A percentile compares a stretch with the other conserved stretches of the same genome.
Conservation (phyloP, 768 basidiomycete genomes). For the Chalciporus sphaerocephalus region DNA sequence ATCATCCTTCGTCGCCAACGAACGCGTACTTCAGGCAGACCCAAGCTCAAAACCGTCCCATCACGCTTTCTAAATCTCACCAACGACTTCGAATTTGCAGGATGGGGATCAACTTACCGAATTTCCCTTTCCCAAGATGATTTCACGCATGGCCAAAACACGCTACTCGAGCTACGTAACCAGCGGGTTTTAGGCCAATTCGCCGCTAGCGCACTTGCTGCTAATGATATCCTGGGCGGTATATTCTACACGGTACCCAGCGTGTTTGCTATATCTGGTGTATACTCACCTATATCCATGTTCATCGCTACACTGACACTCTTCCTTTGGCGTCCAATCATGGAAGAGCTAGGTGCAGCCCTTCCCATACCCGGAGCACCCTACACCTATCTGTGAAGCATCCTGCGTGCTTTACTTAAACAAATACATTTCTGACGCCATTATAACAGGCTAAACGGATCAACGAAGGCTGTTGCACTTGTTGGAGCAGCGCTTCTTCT, state of each 20-base stretch:
- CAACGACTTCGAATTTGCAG: constrained; percentile 67
- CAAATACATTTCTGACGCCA: not conserved
- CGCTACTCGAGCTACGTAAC: constrained; percentile 29
- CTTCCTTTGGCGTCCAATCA: constrained; percentile 70
- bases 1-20: constrained; percentile 60
- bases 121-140: constrained; percentile 46
- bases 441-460: constrained; percentile 52
- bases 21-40: constrained; percentile 40
- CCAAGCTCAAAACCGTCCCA: constrained; percentile 39
- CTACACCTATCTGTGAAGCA: constrained; percentile 60
- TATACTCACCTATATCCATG: constrained; percentile 72
- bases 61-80: constrained; percentile 61
- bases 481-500: constrained; percentile 62
- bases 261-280: constrained; percentile 52
- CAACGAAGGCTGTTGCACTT: constrained; percentile 58
- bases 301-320: constrained; percentile 57
- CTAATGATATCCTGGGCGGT: constrained; percentile 63
- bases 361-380: constrained; percentile 67
- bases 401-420: not conserved
- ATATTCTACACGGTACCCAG: constrained; percentile 69
- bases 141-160: constrained; percentile 29
- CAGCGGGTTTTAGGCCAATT: constrained; percentile 54
- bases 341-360: constrained; percentile 68
- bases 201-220: constrained; percentile 61
- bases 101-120: constrained; percentile 56